These are phyloP conservation scores for Ballota nigra DNA, from an alignment of 257 asterid genomes.

Conservation along the genomic window DNA sequence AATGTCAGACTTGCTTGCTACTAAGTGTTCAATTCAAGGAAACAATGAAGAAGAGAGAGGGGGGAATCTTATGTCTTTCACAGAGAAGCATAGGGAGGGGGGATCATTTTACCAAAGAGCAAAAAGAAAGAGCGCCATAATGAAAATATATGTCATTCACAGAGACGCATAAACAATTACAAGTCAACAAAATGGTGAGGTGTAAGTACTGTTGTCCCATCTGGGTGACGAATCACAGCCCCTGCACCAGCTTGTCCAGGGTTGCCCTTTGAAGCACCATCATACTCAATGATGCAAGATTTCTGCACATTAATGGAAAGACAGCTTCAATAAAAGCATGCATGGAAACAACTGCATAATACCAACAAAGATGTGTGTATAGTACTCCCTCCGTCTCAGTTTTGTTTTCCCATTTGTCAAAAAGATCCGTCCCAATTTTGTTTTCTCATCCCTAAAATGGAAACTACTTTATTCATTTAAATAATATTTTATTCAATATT, in stretches of 20 bases:
- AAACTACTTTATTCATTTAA: too few species aligned
- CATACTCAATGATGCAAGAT: constrained; percentile 77
- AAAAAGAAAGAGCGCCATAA: background rate
- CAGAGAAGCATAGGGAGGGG: too few species aligned
- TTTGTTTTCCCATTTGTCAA: too few species aligned
- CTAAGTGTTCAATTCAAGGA: background rate
- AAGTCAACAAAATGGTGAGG: background rate
- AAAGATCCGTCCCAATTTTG: too few species aligned
- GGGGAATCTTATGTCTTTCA: background rate
- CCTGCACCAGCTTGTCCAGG: constrained; percentile 99
- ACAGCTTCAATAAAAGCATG: constrained; percentile 25
- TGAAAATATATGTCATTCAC: background rate
- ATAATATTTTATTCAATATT: too few species aligned
- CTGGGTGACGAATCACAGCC: constrained; percentile 70
- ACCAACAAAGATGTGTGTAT: background rate
- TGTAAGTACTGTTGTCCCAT: constrained; percentile 66
- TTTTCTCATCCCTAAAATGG: too few species aligned
- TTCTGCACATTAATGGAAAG: constrained; percentile 41
- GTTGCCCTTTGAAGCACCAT: constrained; percentile 96
- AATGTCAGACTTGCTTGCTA: background rate
- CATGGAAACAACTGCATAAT: constrained; percentile 3
- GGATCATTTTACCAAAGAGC: background rate
- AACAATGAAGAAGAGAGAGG: too few species aligned
- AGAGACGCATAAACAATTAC: background rate
- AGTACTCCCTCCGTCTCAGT: too few species aligned